These are phyloP conservation scores for Clitopilus hobsonii DNA, from an alignment of 768 basidiomycete species.

Conservation along the genomic window DNA sequence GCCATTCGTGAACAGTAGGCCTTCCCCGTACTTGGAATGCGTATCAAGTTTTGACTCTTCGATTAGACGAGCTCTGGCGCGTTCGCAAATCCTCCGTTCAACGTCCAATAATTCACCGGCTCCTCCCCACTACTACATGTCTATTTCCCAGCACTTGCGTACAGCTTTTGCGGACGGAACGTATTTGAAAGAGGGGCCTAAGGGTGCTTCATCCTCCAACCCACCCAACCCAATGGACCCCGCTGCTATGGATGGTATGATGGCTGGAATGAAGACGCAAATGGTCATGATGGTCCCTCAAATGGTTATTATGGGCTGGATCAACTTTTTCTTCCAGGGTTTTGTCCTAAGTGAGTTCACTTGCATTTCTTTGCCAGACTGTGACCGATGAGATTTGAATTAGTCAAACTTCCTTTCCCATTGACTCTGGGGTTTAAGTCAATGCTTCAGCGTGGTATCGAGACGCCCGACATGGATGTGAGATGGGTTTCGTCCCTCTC, in stretches of 20 bases:
- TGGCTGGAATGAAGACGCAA: constrained; percentile 98
- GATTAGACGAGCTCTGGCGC: constrained; percentile 67
- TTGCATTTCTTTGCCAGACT: background rate
- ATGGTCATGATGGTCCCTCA: constrained; percentile 99
- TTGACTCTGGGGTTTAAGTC: constrained; percentile 95
- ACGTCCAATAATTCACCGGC: constrained; percentile 80
- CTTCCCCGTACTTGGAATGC: background rate
- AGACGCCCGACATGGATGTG: constrained; percentile 95
- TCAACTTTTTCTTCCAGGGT: constrained; percentile 99
- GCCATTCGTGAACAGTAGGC: constrained; percentile 92
- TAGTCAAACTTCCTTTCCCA: constrained; percentile 96
- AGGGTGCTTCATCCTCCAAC: constrained; percentile 48
- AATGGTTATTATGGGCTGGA: constrained; percentile 99
- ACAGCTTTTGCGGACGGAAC: constrained; percentile 68
- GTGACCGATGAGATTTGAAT: background rate
- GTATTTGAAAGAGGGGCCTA: constrained; percentile 84
- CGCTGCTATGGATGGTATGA: constrained; percentile 94
- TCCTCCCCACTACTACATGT: constrained; percentile 64
- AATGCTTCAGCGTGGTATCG: constrained; percentile 94
- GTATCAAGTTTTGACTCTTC: constrained; percentile 4
- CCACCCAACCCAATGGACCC: constrained; percentile 90
- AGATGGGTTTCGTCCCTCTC: constrained; percentile 98
- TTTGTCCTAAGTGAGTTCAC: constrained; percentile 87
- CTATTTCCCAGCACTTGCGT: constrained; percentile 72
- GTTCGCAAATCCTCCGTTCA: constrained; percentile 79